Conservation (phyloP, 768 basidiomycete species). For the Mycena filopes region DNA sequence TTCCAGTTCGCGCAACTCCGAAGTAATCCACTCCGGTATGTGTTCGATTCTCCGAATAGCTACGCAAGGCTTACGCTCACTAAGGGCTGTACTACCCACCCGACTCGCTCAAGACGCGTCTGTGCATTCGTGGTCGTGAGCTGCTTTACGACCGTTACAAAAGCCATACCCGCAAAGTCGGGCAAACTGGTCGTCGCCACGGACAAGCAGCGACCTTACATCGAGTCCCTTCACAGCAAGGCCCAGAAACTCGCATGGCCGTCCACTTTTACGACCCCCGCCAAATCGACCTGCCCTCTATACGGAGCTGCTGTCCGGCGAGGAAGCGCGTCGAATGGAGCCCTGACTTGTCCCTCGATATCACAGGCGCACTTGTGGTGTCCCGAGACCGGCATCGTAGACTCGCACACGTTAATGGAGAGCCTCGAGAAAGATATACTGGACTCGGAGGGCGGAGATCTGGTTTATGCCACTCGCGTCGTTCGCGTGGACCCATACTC, state of each 20-base stretch:
- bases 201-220: conserved; percentile 71
- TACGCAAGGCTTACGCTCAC: not conserved
- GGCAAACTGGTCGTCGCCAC: conserved; percentile 93
- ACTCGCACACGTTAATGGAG: conserved; percentile 87
- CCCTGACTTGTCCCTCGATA: conserved; percentile 81
- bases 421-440: conserved; percentile 84
- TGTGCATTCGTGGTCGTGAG: conserved; percentile 89
- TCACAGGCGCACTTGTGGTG: conserved; percentile 82
- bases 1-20: conserved; percentile 90
- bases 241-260: conserved; percentile 66
- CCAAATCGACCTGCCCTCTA: conserved; percentile 58
- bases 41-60: not conserved
- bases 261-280: conserved; percentile 45
- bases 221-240: conserved; percentile 75
- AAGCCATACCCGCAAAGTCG: conserved; percentile 69
- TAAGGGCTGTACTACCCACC: conserved; percentile 87
- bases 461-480: conserved; percentile 83
- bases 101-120: conserved; percentile 82
- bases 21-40: conserved; percentile 91
- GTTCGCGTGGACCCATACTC: conserved; percentile 83
- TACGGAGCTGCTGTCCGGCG: conserved; percentile 73
- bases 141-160: conserved; percentile 85
- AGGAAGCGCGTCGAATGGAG: conserved; percentile 78
- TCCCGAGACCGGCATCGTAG: conserved; percentile 90
- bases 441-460: conserved; percentile 72